phyloP scores from a whole-genome alignment of 805 yeast genomes.

The Saturnispora halmiae region DNA sequence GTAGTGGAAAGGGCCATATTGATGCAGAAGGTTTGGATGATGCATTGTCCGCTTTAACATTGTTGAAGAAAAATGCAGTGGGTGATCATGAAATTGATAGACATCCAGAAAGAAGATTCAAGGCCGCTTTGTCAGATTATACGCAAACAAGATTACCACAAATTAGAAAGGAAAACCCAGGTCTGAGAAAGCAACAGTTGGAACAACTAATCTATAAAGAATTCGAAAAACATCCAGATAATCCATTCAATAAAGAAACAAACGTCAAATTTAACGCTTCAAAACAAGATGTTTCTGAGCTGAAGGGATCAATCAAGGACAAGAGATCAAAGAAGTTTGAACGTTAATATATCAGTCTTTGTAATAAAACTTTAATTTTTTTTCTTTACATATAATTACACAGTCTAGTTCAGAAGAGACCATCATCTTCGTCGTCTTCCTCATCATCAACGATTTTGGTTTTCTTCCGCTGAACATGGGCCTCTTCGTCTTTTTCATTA shows the following conservation, averaged over 20 bases:
- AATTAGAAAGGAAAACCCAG: conserved; percentile 66
- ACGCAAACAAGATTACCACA: conserved; percentile 69
- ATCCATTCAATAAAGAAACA: conserved; percentile 76
- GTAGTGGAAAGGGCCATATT: conserved; percentile 36
- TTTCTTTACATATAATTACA: background rate
- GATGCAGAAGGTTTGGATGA: conserved; percentile 69
- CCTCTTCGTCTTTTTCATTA: conserved; percentile 7
- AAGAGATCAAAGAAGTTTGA: conserved; percentile 28
- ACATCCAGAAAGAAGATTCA: conserved; percentile 84
- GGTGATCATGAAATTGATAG: conserved; percentile 59
- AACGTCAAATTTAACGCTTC: conserved; percentile 55
- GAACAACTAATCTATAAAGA: conserved; percentile 70
- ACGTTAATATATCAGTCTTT: conserved; percentile 16
- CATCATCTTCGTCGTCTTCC: conserved; percentile 17
- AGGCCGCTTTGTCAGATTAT: conserved; percentile 66
- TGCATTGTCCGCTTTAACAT: conserved; percentile 68
- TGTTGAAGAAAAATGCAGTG: conserved; percentile 52
- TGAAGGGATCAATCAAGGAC: conserved; percentile 23
- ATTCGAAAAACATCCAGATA: conserved; percentile 70
- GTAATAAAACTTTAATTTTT: background rate
- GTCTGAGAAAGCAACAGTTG: conserved; percentile 68
- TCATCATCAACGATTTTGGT: conserved; percentile 18
- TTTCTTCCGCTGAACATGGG: conserved; percentile 15
- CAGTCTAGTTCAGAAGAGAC: conserved; percentile 6
- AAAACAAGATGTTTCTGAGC: conserved; percentile 39